phyloP scores from a whole-genome alignment of 768 basidiomycete species.

The Candolleomyces eurysporus region DNA sequence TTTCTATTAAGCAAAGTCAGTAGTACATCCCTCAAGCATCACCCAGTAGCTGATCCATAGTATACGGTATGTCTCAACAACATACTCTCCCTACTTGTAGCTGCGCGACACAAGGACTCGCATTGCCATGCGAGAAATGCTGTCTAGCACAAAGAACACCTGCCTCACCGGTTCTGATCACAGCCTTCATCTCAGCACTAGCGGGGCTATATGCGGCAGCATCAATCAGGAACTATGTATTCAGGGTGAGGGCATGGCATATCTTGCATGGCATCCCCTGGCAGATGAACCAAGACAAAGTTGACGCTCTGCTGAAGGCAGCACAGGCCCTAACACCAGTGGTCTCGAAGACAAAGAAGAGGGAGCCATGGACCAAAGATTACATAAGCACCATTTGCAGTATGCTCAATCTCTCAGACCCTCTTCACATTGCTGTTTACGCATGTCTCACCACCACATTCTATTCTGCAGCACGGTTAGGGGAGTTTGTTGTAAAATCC shows the following conservation, averaged over 20 bases:
- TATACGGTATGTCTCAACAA: too few relatives aligned
- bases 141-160: conserved; percentile 30
- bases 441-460: conserved; percentile 40
- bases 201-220: conserved; percentile 30
- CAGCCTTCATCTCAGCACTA: conserved; percentile 25
- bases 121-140: too few relatives aligned
- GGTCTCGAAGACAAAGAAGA: conserved; percentile 24
- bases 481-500: conserved; percentile 36
- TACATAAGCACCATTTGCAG: conserved; percentile 17
- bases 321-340: conserved; percentile 28
- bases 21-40: too few relatives aligned
- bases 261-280: conserved; percentile 36
- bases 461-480: conserved; percentile 28
- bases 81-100: too few relatives aligned
- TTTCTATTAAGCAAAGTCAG: too few relatives aligned
- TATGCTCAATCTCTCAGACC: conserved; percentile 22
- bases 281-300: conserved; percentile 20
- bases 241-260: conserved; percentile 45
- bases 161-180: conserved; percentile 18
- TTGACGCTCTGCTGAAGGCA: conserved; percentile 27
- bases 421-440: conserved; percentile 33
- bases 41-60: too few relatives aligned
- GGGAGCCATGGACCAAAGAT: conserved; percentile 26
- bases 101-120: too few relatives aligned
- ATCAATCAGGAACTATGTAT: conserved; percentile 36